phyloP scores from a whole-genome alignment of 75 land plant genomes.

The Chamaecyparis obtusa region DNA sequence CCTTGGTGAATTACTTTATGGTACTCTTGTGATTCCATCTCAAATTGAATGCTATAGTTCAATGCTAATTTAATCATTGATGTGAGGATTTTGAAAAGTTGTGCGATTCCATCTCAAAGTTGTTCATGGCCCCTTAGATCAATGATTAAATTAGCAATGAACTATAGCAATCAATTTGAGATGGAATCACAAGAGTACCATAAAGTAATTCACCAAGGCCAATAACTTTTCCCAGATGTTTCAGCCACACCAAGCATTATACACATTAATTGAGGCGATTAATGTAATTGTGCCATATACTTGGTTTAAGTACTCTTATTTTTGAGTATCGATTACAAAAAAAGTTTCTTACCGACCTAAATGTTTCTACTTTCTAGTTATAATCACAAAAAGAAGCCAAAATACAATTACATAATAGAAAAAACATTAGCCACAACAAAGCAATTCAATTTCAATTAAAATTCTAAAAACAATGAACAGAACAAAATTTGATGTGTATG shows the following conservation, averaged over 20 bases:
- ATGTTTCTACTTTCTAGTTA: not conserved
- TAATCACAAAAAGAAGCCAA: not conserved
- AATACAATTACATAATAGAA: not conserved
- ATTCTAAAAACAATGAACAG: not conserved
- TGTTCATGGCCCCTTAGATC: constrained; percentile 1
- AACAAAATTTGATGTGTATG: not conserved
- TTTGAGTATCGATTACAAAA: not conserved
- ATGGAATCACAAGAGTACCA: not conserved
- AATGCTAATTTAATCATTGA: not conserved
- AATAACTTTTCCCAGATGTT: not conserved
- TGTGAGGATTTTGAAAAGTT: constrained; percentile 53
- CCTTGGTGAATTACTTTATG: not conserved
- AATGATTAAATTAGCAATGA: not conserved
- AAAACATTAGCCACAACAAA: not conserved
- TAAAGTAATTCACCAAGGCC: not conserved
- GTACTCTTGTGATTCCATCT: not conserved
- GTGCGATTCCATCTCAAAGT: too few relatives aligned
- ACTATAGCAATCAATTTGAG: not conserved
- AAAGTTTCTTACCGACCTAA: not conserved
- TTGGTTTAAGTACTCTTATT: not conserved
- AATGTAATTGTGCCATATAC: not conserved
- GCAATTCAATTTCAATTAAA: not conserved
- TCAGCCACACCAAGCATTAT: not conserved
- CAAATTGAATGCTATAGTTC: not conserved
- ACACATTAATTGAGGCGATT: not conserved